phyloP scores from a whole-genome alignment of 2,329 filamentous ascomycete species.

The Fusarium luffae region DNA sequence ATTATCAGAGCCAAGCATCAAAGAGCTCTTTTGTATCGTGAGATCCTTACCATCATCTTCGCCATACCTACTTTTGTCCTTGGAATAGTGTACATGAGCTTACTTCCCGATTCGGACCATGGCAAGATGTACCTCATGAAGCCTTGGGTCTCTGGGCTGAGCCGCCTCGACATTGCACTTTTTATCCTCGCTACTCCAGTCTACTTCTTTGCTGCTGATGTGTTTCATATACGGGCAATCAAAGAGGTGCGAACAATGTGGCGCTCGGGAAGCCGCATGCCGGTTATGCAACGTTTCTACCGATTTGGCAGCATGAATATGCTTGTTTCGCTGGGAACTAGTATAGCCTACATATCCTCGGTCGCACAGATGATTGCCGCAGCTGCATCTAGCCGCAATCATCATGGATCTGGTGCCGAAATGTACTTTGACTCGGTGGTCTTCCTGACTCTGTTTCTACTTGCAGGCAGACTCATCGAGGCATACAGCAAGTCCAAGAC shows the following conservation, averaged over 20 bases:
- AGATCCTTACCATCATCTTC: slow-evolving; percentile 73
- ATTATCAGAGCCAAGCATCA: slow-evolving; percentile 78
- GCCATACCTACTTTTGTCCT: slow-evolving; percentile 88
- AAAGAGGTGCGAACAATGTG: slow-evolving; percentile 84
- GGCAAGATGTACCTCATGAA: slow-evolving; percentile 75
- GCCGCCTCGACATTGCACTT: slow-evolving; percentile 80
- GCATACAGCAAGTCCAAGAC: slow-evolving; percentile 92
- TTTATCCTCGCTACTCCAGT: slow-evolving; percentile 86
- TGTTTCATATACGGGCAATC: slow-evolving; percentile 82
- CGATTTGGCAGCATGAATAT: slow-evolving; percentile 98
- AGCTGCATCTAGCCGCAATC: slow-evolving; percentile 55
- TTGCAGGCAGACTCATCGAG: slow-evolving; percentile 80
- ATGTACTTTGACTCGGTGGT: slow-evolving; percentile 95
- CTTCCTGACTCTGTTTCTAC: slow-evolving; percentile 88
- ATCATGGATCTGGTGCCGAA: slow-evolving; percentile 43
- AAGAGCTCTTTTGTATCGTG: slow-evolving; percentile 73
- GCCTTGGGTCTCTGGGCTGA: slow-evolving; percentile 77
- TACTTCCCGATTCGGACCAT: slow-evolving; percentile 70
- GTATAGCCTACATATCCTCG: slow-evolving; percentile 87
- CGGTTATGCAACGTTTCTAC: slow-evolving; percentile 80
- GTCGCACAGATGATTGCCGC: slow-evolving; percentile 78
- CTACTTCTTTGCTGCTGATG: slow-evolving; percentile 86
- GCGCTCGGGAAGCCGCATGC: slow-evolving; percentile 78
- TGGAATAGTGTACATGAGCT: slow-evolving; percentile 90
- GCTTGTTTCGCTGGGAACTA: slow-evolving; percentile 88